phyloP scores from a whole-genome alignment of 768 basidiomycete species.

The Tulasnella sp. region DNA sequence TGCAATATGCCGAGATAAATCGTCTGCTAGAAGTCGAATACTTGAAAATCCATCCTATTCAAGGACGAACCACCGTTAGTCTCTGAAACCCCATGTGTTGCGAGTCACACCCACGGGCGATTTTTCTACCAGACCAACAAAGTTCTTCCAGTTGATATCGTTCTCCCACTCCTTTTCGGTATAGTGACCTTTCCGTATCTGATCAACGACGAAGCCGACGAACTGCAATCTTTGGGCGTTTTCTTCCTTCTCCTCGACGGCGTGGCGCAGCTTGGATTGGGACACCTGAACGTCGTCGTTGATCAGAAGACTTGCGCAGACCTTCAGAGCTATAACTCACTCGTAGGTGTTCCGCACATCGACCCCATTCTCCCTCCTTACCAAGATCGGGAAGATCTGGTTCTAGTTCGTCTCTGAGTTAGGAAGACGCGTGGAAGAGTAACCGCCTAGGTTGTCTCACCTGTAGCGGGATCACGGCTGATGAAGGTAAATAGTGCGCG shows the following conservation, averaged over 20 bases:
- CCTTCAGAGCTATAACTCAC: background rate
- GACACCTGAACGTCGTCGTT: background rate
- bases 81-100: background rate
- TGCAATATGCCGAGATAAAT: background rate
- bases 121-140: background rate
- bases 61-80: no score
- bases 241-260: background rate
- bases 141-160: background rate
- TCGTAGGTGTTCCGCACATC: background rate
- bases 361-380: background rate
- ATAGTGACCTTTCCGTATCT: background rate
- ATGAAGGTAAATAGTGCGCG: background rate
- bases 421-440: no score
- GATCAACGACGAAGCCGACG: background rate
- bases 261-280: background rate
- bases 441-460: background rate
- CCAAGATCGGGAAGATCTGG: background rate
- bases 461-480: background rate
- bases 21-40: background rate
- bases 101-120: background rate
- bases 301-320: background rate
- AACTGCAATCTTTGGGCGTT: background rate
- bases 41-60: background rate
- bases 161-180: background rate
- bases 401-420: background rate